Evolutionary conservation across 805 yeast species (phyloP).

Genomic region (Candida nitratophila): DNA sequence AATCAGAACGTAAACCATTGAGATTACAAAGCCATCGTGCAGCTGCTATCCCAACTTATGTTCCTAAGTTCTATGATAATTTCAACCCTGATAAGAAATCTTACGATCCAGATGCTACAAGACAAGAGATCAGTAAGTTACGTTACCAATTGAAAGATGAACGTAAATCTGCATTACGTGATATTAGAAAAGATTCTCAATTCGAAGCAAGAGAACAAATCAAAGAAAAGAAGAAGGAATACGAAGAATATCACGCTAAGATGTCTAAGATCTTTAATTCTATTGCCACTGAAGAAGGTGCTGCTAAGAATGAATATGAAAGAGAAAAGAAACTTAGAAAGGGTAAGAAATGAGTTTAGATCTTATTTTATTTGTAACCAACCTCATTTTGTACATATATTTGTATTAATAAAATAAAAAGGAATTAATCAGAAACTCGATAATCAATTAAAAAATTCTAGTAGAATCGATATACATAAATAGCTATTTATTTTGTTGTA

Average conservation of each 20-base stretch:
- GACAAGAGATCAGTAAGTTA: constrained; percentile 80
- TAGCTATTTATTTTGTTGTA: too few species aligned
- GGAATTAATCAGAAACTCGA: background rate
- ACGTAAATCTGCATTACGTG: constrained; percentile 80
- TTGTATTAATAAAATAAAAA: too few species aligned
- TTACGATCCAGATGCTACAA: constrained; percentile 72
- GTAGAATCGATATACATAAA: too few species aligned
- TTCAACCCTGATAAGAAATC: constrained; percentile 94
- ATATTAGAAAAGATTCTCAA: constrained; percentile 80
- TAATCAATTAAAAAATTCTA: background rate
- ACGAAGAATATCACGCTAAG: constrained; percentile 78
- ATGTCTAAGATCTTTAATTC: constrained; percentile 83
- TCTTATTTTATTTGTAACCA: too few species aligned
- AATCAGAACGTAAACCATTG: constrained; percentile 57
- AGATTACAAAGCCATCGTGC: constrained; percentile 79
- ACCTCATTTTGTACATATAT: background rate
- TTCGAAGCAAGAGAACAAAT: constrained; percentile 85
- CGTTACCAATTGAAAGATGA: constrained; percentile 85
- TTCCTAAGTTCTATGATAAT: constrained; percentile 93
- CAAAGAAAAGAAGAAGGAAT: constrained; percentile 64
- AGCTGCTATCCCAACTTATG: constrained; percentile 72
- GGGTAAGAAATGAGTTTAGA: constrained; percentile 22
- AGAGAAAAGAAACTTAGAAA: constrained; percentile 69
- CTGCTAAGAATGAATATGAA: constrained; percentile 88
- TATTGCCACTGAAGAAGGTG: constrained; percentile 90